These are phyloP conservation scores for Tolypocladium capitatum DNA, from an alignment of 2,329 filamentous ascomycete genomes.

Conservation along the genomic window DNA sequence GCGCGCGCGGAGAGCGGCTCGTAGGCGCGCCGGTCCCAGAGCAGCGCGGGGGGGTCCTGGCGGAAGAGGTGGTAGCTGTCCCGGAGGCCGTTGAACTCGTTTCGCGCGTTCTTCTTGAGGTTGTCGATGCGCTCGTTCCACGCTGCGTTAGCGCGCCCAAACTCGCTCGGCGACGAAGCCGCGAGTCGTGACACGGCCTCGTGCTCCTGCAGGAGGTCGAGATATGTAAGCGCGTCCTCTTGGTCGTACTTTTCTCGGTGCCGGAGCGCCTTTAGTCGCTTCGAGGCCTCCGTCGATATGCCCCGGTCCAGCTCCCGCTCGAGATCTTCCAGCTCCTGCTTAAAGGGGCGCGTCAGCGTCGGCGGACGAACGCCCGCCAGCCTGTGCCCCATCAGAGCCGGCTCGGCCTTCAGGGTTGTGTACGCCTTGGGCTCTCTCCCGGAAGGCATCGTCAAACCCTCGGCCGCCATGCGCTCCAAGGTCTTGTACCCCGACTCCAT, in stretches of 20 bases:
- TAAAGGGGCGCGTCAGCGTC: constrained; percentile 24
- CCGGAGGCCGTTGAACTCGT: constrained; percentile 25
- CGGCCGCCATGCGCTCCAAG: constrained; percentile 32
- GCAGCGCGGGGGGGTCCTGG: constrained; percentile 36
- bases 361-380: constrained; percentile 18
- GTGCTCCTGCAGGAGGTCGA: constrained; percentile 20
- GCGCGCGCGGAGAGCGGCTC: constrained; percentile 50
- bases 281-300: not conserved
- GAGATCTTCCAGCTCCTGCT: constrained; percentile 27
- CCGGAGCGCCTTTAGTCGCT: constrained; percentile 15
- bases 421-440: constrained; percentile 26
- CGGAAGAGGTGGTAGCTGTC: constrained; percentile 42
- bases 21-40: constrained; percentile 57
- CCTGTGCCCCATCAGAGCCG: constrained; percentile 7
- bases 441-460: constrained; percentile 27
- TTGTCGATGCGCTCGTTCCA: constrained; percentile 22
- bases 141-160: constrained; percentile 15
- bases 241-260: constrained; percentile 13
- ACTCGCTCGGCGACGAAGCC: constrained; percentile 7
- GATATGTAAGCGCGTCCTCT: constrained; percentile 10
- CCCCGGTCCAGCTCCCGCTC: constrained; percentile 13
- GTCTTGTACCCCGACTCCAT: constrained; percentile 26
- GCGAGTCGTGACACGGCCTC: constrained; percentile 13
- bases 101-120: constrained; percentile 18
- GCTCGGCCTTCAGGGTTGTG: constrained; percentile 10